These are phyloP conservation scores for Cyberlindnera americana DNA, from an alignment of 805 yeast species.

Conservation along the genomic window DNA sequence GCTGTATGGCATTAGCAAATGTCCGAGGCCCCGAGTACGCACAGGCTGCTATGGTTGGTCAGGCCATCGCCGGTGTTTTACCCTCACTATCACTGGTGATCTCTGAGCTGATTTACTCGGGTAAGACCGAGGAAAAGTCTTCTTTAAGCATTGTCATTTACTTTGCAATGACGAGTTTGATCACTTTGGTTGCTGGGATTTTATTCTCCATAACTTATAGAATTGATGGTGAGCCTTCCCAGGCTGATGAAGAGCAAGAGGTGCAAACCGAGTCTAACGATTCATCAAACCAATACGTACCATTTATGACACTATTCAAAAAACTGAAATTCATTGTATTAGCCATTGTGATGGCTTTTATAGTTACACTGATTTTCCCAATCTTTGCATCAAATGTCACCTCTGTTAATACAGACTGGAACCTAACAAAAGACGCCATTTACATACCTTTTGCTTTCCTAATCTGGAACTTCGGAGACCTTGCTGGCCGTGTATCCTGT, in stretches of 20 bases:
- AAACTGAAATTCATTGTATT: slow-evolving; percentile 61
- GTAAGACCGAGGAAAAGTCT: slow-evolving; percentile 24
- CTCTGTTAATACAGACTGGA: slow-evolving; percentile 39
- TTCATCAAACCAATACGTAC: slow-evolving; percentile 39
- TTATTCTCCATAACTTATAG: slow-evolving; percentile 35
- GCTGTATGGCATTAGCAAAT: slow-evolving; percentile 82
- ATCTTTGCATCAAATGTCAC: slow-evolving; percentile 77
- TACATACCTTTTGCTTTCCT: slow-evolving; percentile 77
- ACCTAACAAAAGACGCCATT: slow-evolving; percentile 31
- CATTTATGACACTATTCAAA: slow-evolving; percentile 56
- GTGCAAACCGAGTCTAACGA: no score
- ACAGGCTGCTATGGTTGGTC: slow-evolving; percentile 92
- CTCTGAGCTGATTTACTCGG: slow-evolving; percentile 38
- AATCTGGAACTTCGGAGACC: slow-evolving; percentile 88
- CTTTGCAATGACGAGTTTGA: slow-evolving; percentile 48
- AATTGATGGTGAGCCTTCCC: slow-evolving; percentile 20
- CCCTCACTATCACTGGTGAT: slow-evolving; percentile 71
- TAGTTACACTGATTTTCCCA: slow-evolving; percentile 77
- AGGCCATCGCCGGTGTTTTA: slow-evolving; percentile 89
- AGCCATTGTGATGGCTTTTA: slow-evolving; percentile 71
- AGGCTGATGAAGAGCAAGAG: no score
- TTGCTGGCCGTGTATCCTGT: slow-evolving; percentile 71
- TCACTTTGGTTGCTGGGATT: slow-evolving; percentile 40
- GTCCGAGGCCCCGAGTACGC: slow-evolving; percentile 73
- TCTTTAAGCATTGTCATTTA: slow-evolving; percentile 35